Base-by-base conservation (phyloP, 768 basidiomycete species). In the Omphalotus guepiniiformis region DNA sequence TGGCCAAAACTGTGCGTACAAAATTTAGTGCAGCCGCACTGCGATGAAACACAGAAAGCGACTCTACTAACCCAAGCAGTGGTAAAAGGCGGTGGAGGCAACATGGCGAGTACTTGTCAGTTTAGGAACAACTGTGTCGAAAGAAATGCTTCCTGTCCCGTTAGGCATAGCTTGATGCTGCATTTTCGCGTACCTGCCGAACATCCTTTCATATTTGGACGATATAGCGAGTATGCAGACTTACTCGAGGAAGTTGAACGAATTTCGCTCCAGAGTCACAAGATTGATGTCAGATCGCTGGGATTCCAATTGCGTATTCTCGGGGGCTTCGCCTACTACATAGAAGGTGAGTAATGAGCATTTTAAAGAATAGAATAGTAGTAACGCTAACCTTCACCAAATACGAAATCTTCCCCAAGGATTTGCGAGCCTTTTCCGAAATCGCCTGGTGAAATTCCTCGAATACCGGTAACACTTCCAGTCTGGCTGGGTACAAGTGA, bases 31-130 rank as follows among this genome's bases (percentile, higher is more conserved):
- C 39, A 27, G 49, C 35, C 52, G 37, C 15, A 27, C 46, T 38
- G 35, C 48, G 32, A 47, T 36, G 28, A 26, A 36, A 19, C 13
- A 55, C 64, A 28, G 19, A 25, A 46, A 30, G 42, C 28, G 12
- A 34, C 44, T 22, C 5, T 28, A 62, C 74, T 29, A 49, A 90
- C 90, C 88, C 35, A 93, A 73, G 60, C 88, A 90, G 54, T 93
- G 88, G 62, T 93, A 89, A 61, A 93, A 83, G 3, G 82, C 90
- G 13, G 85, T 79, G 7, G 89, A 82, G 8, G 87, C 90, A 29
- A 92, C 85, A 58, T 83, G 87, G 8, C 78, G 73, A 3, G 84
- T 87, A 55, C 83, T 88, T 1, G 83, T 78, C 36, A 65, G 59
- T 52, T 67, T 75, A 8, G 87, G 88, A 8, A 81, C 84, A 27